Conservation (phyloP, 352 stramenopile species). For the Globisporangium okanoganense region DNA sequence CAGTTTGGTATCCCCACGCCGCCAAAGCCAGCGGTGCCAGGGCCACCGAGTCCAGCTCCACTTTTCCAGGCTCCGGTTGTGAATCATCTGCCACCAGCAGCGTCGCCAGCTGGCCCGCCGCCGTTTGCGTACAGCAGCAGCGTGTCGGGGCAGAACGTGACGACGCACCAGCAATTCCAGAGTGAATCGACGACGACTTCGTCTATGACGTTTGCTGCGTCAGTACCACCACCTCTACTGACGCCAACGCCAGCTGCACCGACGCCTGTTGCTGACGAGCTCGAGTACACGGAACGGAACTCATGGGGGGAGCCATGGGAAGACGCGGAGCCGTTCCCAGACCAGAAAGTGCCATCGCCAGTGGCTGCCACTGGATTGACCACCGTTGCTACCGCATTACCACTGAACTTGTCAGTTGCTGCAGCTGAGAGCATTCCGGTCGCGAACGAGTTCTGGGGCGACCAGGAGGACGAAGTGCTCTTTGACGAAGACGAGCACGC, state of each 20-base stretch:
- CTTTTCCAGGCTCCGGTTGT: not conserved
- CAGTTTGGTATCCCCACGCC: slow-evolving; percentile 13
- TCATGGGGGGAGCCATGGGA: slow-evolving; percentile 19
- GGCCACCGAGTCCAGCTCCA: not conserved
- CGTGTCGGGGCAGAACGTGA: not conserved
- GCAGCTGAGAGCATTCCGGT: slow-evolving; percentile 12
- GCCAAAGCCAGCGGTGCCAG: slow-evolving; percentile 8
- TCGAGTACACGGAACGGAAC: slow-evolving; percentile 15
- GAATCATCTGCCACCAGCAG: not conserved
- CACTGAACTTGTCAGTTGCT: slow-evolving; percentile 4
- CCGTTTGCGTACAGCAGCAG: slow-evolving; percentile 5
- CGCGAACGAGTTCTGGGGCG: slow-evolving; percentile 63
- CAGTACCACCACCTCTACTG: slow-evolving; percentile 2
- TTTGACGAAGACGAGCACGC: slow-evolving; percentile 60
- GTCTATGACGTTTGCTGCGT: slow-evolving; percentile 4
- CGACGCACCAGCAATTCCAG: slow-evolving; percentile 2
- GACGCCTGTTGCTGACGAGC: slow-evolving; percentile 17
- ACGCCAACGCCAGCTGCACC: slow-evolving; percentile 12
- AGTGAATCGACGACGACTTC: not conserved
- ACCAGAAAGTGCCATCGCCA: slow-evolving; percentile 7
- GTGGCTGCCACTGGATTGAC: not conserved
- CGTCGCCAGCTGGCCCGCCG: not conserved
- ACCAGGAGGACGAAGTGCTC: slow-evolving; percentile 47
- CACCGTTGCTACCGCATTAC: not conserved
- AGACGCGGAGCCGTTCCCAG: slow-evolving; percentile 6